These are phyloP conservation scores for Lipomyces mesembrius DNA, from an alignment of 805 yeast genomes.

Conservation along the genomic window DNA sequence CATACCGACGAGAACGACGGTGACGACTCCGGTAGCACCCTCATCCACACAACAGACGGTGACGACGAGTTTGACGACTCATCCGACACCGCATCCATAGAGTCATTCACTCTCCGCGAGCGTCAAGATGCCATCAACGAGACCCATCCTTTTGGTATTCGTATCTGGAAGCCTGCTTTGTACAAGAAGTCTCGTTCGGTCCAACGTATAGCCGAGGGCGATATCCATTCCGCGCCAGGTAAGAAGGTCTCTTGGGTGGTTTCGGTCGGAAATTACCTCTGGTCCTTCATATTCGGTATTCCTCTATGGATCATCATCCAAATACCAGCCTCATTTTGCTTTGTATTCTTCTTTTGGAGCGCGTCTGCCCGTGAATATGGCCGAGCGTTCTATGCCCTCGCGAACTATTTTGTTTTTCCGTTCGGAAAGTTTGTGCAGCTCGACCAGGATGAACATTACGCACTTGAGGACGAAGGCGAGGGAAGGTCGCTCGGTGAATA, in stretches of 20 bases:
- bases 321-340: slow-evolving; percentile 36
- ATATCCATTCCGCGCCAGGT: slow-evolving; percentile 76
- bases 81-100: slow-evolving; percentile 56
- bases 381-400: slow-evolving; percentile 61
- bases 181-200: slow-evolving; percentile 93
- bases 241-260: slow-evolving; percentile 65
- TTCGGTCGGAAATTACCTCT: slow-evolving; percentile 66
- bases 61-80: slow-evolving; percentile 45
- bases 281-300: slow-evolving; percentile 77
- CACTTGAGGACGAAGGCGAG: slow-evolving; percentile 84
- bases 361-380: slow-evolving; percentile 65
- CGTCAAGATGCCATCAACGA: slow-evolving; percentile 95
- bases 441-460: slow-evolving; percentile 75
- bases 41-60: slow-evolving; percentile 38
- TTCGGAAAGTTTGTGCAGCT: slow-evolving; percentile 88
- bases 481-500: slow-evolving; percentile 83
- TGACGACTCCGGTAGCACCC: slow-evolving; percentile 32
- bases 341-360: slow-evolving; percentile 48
- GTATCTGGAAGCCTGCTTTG: slow-evolving; percentile 97
- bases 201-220: slow-evolving; percentile 86
- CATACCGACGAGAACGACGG: slow-evolving; percentile 33
- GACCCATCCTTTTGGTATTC: slow-evolving; percentile 97
- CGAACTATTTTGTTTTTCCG: slow-evolving; percentile 76
- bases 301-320: slow-evolving; percentile 60
- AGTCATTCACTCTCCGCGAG: slow-evolving; percentile 85